Percentiles rank a stretch among this genome's conserved stretches.
Evolutionary conservation across 1,284 basidiomycete species (phyloP).

Genomic region (Sporisorium reilianum): DNA sequence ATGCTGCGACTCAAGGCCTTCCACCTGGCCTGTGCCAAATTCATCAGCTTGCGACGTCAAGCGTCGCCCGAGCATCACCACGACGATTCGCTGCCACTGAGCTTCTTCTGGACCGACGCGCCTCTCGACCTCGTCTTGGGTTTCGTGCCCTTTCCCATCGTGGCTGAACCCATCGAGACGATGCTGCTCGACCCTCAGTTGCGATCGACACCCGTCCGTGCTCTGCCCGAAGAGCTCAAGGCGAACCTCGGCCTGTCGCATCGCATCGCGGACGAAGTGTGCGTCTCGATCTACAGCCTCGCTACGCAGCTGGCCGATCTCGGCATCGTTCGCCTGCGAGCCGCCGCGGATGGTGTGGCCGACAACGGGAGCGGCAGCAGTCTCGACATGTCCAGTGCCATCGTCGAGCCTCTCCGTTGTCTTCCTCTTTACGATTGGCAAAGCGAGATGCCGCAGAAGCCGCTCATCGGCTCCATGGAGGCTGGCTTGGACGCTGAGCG

Average conservation of each 20-base stretch:
- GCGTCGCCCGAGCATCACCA: not conserved
- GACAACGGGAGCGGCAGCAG: not conserved
- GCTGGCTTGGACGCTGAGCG: constrained; percentile 25
- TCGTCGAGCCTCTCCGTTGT: constrained; percentile 20
- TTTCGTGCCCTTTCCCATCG: constrained; percentile 15
- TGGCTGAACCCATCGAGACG: constrained; percentile 21
- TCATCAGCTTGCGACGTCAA: constrained; percentile 2
- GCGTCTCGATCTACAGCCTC: constrained; percentile 39
- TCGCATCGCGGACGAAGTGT: constrained; percentile 7
- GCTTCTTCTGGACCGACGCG: constrained; percentile 55
- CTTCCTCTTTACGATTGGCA: constrained; percentile 40
- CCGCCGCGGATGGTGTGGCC: too few relatives aligned
- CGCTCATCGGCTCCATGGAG: constrained; percentile 19
- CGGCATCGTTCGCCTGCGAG: constrained; percentile 15
- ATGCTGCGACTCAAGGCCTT: constrained; percentile 53
- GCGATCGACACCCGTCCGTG: constrained; percentile 20
- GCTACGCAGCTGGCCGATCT: constrained; percentile 37
- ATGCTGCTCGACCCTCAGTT: constrained; percentile 19
- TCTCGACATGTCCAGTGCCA: not conserved
- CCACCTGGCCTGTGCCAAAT: constrained; percentile 36
- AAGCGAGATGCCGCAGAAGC: constrained; percentile 18
- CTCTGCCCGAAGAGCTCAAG: constrained; percentile 27
- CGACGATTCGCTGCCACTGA: constrained; percentile 20
- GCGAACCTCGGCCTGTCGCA: constrained; percentile 25
- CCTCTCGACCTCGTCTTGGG: constrained; percentile 50